Evolutionary conservation across 2,329 filamentous ascomycete genomes (phyloP).

Genomic region (Amesomyces nigricolor): DNA sequence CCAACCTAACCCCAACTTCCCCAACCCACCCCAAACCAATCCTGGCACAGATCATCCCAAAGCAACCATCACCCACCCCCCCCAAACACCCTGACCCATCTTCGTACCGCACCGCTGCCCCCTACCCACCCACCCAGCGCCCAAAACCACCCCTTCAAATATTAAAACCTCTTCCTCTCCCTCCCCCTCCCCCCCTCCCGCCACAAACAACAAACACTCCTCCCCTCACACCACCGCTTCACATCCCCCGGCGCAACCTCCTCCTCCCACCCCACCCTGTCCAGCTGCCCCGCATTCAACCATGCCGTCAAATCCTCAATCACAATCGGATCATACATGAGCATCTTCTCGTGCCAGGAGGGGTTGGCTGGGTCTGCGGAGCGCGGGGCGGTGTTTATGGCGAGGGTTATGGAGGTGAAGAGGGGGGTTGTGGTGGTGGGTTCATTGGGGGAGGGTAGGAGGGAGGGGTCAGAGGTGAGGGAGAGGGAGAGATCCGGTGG

Average conservation of each 20-base stretch:
- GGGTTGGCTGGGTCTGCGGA: constrained; percentile 46
- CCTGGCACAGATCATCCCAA: too few species aligned
- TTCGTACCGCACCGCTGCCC: background rate
- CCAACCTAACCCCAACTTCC: background rate
- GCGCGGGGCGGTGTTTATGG: constrained; percentile 46
- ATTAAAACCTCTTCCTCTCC: constrained; percentile 46
- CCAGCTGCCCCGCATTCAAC: constrained; percentile 69
- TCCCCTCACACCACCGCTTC: constrained; percentile 84
- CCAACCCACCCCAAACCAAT: too few species aligned
- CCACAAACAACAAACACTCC: constrained; percentile 79
- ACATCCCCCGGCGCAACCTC: constrained; percentile 61
- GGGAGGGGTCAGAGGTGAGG: constrained; percentile 38
- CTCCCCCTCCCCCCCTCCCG: constrained; percentile 49
- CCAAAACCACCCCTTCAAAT: background rate
- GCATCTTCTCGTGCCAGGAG: constrained; percentile 87
- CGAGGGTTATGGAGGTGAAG: constrained; percentile 50
- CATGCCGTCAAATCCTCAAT: constrained; percentile 79
- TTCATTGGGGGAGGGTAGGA: constrained; percentile 34
- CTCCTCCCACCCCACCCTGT: constrained; percentile 56
- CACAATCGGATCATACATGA: constrained; percentile 87
- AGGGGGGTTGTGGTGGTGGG: constrained; percentile 38
- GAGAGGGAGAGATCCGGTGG: constrained; percentile 41
- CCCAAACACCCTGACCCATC: background rate
- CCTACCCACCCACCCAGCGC: background rate
- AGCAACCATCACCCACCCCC: too few species aligned